Conservation (phyloP, 1,284 basidiomycete species). For the Exobasidium rhododendri region DNA sequence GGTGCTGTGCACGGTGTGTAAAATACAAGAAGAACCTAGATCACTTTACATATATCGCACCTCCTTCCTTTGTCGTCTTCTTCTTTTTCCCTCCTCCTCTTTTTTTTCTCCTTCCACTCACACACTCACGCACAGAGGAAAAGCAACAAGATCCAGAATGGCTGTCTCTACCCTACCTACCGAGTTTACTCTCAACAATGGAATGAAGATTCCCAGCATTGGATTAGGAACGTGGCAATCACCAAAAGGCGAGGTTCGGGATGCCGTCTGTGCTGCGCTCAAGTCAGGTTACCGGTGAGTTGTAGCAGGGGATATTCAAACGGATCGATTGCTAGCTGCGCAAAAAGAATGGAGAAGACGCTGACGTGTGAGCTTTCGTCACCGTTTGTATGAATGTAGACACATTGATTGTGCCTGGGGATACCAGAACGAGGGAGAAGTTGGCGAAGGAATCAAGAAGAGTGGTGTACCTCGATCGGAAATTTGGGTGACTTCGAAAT, state of each 20-base stretch:
- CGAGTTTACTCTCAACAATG: constrained; percentile 23
- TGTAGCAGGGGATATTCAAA: too few relatives aligned
- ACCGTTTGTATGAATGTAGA: constrained; percentile 6
- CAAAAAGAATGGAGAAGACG: too few relatives aligned
- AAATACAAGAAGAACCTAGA: too few relatives aligned
- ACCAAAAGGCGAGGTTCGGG: constrained; percentile 58
- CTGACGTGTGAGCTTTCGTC: too few relatives aligned
- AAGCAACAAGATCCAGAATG: not conserved
- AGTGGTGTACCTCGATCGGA: constrained; percentile 72
- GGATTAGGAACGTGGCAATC: constrained; percentile 26
- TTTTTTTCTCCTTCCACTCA: not conserved
- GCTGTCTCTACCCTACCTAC: constrained; percentile 19
- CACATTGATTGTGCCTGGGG: constrained; percentile 35
- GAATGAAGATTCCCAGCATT: constrained; percentile 18
- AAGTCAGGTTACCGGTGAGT: constrained; percentile 32
- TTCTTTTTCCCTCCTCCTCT: not conserved
- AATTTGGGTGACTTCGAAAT: constrained; percentile 79
- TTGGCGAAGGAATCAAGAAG: constrained; percentile 71
- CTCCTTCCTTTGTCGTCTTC: not conserved
- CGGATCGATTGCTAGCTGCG: too few relatives aligned
- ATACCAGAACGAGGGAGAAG: constrained; percentile 74
- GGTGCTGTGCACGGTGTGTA: too few relatives aligned
- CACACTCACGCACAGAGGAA: not conserved
- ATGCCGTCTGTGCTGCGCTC: constrained; percentile 56
- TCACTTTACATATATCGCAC: too few relatives aligned